A percentile compares a stretch with the other conserved stretches of the same genome.
phyloP scores from a whole-genome alignment of 306 rosid genomes.

The Citrullus colocynthis region DNA sequence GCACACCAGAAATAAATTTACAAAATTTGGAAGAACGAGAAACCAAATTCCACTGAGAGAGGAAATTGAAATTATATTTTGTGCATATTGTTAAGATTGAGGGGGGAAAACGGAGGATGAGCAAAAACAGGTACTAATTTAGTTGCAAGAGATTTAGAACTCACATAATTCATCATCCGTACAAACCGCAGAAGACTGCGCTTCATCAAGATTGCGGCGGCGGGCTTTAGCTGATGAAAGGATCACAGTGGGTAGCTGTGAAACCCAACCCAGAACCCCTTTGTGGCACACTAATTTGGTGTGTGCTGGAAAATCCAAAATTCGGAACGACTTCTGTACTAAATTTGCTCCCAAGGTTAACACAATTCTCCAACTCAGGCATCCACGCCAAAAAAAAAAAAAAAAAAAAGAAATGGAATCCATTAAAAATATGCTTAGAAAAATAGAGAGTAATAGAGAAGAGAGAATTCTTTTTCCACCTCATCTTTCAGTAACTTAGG shows the following conservation, averaged over 20 bases:
- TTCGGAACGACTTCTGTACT: too few species aligned
- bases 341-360: too few species aligned
- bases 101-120: not conserved
- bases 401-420: too few species aligned
- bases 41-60: not conserved
- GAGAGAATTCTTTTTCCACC: too few species aligned
- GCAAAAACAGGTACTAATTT: not conserved
- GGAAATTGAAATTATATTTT: not conserved
- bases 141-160: not conserved
- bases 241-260: slow-evolving; percentile 75
- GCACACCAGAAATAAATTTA: not conserved
- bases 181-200: too few species aligned
- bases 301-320: too few species aligned
- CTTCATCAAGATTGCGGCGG: slow-evolving; percentile 83
- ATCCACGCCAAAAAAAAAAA: too few species aligned
- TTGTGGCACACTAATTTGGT: too few species aligned
- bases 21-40: not conserved
- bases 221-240: slow-evolving; percentile 89
- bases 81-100: not conserved
- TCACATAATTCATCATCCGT: not conserved
- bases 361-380: too few species aligned
- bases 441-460: too few species aligned
- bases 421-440: too few species aligned
- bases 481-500: too few species aligned
- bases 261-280: slow-evolving; percentile 79